phyloP scores from a whole-genome alignment of 306 rosid genomes.

The Gastrolobium villosum region DNA sequence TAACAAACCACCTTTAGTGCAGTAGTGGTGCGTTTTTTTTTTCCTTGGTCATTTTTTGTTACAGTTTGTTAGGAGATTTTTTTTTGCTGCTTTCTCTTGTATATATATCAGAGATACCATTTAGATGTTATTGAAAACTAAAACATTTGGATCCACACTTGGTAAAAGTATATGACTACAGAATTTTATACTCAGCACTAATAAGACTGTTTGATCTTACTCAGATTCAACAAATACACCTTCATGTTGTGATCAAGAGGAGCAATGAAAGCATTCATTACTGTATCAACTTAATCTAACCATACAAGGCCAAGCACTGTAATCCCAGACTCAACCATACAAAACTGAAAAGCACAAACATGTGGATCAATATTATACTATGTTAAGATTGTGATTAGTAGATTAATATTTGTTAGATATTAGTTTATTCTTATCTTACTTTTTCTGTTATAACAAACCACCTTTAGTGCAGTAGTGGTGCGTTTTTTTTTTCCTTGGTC shows the following conservation, averaged over 20 bases:
- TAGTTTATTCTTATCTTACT: too few relatives aligned
- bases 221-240: constrained; percentile 11
- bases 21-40: too few relatives aligned
- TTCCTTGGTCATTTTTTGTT: too few relatives aligned
- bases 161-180: constrained; percentile 10
- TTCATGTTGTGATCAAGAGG: neutral
- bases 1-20: too few relatives aligned
- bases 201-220: neutral
- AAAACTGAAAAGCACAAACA: neutral
- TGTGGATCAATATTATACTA: neutral
- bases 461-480: too few relatives aligned
- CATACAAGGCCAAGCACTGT: constrained; percentile 20
- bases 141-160: neutral
- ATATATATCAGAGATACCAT: too few relatives aligned
- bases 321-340: constrained; percentile 25
- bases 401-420: too few relatives aligned
- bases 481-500: too few relatives aligned
- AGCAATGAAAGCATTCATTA: constrained; percentile 8
- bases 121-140: constrained; percentile 19
- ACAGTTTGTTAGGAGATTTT: too few relatives aligned
- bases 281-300: neutral
- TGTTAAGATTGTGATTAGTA: too few relatives aligned
- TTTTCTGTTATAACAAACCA: too few relatives aligned
- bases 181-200: neutral
- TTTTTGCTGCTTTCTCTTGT: too few relatives aligned